Percentiles rank a stretch among this genome's conserved stretches.
Evolutionary conservation across 2,329 filamentous ascomycete genomes (phyloP).

Genomic region (Rosellinia necatrix): DNA sequence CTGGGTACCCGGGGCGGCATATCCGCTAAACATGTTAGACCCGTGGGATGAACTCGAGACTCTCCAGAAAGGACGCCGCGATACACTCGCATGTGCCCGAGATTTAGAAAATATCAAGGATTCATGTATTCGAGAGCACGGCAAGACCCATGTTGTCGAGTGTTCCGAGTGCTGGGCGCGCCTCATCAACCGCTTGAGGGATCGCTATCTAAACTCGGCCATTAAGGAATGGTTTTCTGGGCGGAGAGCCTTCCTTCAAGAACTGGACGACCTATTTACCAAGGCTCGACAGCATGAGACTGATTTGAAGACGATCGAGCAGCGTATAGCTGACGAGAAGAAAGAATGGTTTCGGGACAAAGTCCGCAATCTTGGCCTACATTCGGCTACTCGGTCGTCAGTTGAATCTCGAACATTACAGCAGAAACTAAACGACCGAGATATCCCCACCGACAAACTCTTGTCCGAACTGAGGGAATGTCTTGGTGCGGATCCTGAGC

Average conservation of each 20-base stretch:
- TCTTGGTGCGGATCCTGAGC: conserved; percentile 30
- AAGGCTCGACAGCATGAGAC: conserved; percentile 51
- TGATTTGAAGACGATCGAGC: conserved; percentile 53
- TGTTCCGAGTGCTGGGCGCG: conserved; percentile 55
- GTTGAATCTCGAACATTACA: conserved; percentile 35
- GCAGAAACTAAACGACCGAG: conserved; percentile 37
- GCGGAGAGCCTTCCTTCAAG: conserved; percentile 53
- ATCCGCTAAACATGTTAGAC: conserved; percentile 36
- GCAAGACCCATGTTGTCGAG: conserved; percentile 48
- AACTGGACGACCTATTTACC: conserved; percentile 54
- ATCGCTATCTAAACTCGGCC: conserved; percentile 45
- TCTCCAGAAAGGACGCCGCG: conserved; percentile 38
- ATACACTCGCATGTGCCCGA: conserved; percentile 41
- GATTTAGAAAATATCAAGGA: conserved; percentile 50
- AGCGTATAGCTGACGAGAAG: conserved; percentile 56
- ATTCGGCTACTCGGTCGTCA: conserved; percentile 34
- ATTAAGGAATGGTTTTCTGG: conserved; percentile 58
- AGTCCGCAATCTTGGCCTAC: conserved; percentile 35
- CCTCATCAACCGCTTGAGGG: conserved; percentile 51
- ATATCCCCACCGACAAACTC: conserved; percentile 35
- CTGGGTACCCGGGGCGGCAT: not conserved
- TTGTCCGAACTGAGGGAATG: conserved; percentile 33
- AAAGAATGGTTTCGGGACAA: conserved; percentile 56
- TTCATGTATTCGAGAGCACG: conserved; percentile 50
- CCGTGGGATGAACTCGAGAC: conserved; percentile 42